Evolutionary conservation across 768 basidiomycete genomes (phyloP), one percentile per base, ranked within the genome.

Genomic region (Pisolithus microcarpus): DNA sequence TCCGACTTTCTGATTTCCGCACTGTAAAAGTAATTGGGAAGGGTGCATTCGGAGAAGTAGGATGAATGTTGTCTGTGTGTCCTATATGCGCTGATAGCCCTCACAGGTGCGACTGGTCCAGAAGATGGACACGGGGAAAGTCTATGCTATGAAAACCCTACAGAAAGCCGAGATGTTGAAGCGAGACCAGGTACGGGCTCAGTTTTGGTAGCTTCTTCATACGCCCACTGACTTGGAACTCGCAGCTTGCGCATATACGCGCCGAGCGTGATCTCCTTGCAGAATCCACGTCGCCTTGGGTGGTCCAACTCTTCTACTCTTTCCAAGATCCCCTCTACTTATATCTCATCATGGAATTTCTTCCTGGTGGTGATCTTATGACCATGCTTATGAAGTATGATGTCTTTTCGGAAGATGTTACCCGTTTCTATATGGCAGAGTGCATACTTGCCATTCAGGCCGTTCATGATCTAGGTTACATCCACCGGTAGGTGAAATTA

Each of bases 301-400:
- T 98, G 45, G 94, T 97, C 2, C 94, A 96, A 62, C 75, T 98
- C 16, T 98, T 87, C 75, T 98, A 96, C 70, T 96, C 94, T 36
- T 98, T 97, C 78, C 95, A 99, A 68, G 96, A 98, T 67, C 82
- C 89, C 1, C 74, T 91, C 48, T 97, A 95, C 65, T 82, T 99
- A 24, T 99, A 97, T 72, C 81, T 99, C 53, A 89, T 99, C 74
- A 99, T 99, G 95, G 85, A 87, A 70, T 87, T 86, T 69, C 75
- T 83, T 40, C 81, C 82, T 36, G 95, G 95, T 42, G 95, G 95
- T n/a, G 95, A 99, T 66, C 75, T 99, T 56, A 98, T 99, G 95
- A 97, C 96, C 11, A 99, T 98, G 95, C 75, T 99, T 59, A 99
- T 99, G 86, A 98, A 97, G 70, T 98, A 99, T 70, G 95, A 97